Evolutionary conservation across 2,329 filamentous ascomycete species (phyloP).

Genomic region (Gliomastix tumulicola): DNA sequence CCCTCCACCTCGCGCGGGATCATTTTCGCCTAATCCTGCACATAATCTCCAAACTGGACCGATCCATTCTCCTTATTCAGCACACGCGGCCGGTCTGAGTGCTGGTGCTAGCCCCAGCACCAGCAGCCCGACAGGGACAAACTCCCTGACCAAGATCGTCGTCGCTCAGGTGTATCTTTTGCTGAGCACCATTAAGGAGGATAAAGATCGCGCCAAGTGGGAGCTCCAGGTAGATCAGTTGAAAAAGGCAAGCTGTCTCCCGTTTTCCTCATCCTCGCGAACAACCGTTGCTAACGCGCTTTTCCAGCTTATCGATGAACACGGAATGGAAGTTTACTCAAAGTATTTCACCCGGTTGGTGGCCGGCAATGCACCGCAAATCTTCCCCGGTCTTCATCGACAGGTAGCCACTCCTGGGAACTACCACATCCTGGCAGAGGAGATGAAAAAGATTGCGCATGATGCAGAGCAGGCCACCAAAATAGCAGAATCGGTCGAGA

Average conservation of each 20-base stretch:
- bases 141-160: constrained; percentile 82
- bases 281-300: constrained; percentile 11
- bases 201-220: constrained; percentile 86
- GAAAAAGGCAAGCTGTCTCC: constrained; percentile 60
- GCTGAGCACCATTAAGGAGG: constrained; percentile 90
- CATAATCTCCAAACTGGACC: constrained; percentile 50
- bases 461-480: constrained; percentile 79
- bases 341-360: constrained; percentile 94
- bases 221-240: constrained; percentile 87
- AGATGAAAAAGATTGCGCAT: constrained; percentile 79
- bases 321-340: constrained; percentile 98
- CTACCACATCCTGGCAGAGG: constrained; percentile 73
- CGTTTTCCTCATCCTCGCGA: constrained; percentile 1
- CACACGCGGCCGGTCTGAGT: constrained; percentile 49
- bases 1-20: constrained; percentile 55
- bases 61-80: constrained; percentile 49
- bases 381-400: constrained; percentile 76
- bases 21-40: constrained; percentile 56
- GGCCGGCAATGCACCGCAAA: constrained; percentile 81
- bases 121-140: constrained; percentile 55
- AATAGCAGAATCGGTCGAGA: constrained; percentile 90
- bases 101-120: constrained; percentile 55
- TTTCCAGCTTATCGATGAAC: constrained; percentile 79
- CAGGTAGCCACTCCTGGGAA: constrained; percentile 70
- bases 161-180: constrained; percentile 93